These are phyloP conservation scores for Aristolochia contorta DNA, from an alignment of 164 flowering plant genomes.

Conservation along the genomic window DNA sequence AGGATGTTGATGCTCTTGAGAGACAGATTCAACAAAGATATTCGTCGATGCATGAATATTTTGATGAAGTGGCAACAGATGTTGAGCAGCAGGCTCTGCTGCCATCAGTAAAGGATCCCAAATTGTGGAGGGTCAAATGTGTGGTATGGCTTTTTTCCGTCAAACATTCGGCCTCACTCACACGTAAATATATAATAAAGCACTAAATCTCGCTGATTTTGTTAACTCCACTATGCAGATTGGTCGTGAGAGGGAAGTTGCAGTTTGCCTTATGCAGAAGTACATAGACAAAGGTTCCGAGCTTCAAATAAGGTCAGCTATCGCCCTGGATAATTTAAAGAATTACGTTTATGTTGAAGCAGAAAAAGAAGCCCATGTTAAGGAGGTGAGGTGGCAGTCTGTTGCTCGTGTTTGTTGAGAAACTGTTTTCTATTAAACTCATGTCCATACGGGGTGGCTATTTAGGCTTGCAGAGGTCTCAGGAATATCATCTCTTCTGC, in stretches of 20 bases:
- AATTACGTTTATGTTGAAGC: conserved; percentile 88
- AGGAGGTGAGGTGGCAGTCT: conserved; percentile 50
- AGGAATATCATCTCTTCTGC: conserved; percentile 46
- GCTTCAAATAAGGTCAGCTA: conserved; percentile 73
- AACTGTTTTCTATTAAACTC: background rate
- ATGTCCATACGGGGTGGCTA: background rate
- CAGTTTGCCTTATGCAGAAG: conserved; percentile 91
- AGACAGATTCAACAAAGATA: conserved; percentile 66
- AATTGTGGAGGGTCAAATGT: conserved; percentile 96
- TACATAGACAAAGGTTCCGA: conserved; percentile 74
- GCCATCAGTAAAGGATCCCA: conserved; percentile 97
- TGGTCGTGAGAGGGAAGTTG: conserved; percentile 89
- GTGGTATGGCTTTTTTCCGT: conserved; percentile 42
- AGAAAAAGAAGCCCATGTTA: conserved; percentile 95
- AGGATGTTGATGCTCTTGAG: conserved; percentile 79
- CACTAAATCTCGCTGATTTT: too few species aligned
- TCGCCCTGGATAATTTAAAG: conserved; percentile 94
- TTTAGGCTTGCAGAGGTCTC: conserved; percentile 85
- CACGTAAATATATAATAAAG: too few species aligned
- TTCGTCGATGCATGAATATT: conserved; percentile 53
- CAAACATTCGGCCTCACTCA: too few species aligned
- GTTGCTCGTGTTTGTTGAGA: background rate
- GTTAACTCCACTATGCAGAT: conserved; percentile 36
- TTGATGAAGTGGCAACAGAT: conserved; percentile 88
- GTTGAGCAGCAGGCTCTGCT: conserved; percentile 96